Conservation (phyloP, 164 flowering plant species). For the Stephania yunnanensis region DNA sequence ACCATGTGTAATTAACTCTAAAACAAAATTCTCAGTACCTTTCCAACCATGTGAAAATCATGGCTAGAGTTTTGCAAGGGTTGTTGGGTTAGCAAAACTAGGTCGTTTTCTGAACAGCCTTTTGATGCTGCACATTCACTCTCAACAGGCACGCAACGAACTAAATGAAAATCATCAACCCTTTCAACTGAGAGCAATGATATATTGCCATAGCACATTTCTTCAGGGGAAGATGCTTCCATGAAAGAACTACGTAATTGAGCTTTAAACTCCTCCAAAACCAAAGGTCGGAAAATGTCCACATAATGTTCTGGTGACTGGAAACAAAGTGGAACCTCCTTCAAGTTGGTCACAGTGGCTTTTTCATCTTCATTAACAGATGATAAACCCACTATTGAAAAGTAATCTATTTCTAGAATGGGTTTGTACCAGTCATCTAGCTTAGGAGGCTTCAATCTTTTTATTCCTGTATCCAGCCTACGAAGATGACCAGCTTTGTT, state of each 20-base stretch:
- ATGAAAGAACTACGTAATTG: conserved; percentile 63
- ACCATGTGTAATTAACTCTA: too few relatives aligned
- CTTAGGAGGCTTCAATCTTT: conserved; percentile 72
- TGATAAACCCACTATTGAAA: conserved; percentile 61
- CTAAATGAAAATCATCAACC: conserved; percentile 85
- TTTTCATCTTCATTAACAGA: conserved; percentile 39
- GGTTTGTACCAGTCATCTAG: conserved; percentile 87
- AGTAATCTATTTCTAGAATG: conserved; percentile 75
- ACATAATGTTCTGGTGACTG: conserved; percentile 72
- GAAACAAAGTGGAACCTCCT: conserved; percentile 72
- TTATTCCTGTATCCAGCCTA: conserved; percentile 38
- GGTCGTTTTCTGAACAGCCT: conserved; percentile 74
- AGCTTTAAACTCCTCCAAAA: conserved; percentile 93
- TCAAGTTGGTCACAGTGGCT: conserved; percentile 30
- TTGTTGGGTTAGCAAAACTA: conserved; percentile 74
- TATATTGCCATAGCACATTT: conserved; percentile 58
- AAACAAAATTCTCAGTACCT: conserved; percentile 42
- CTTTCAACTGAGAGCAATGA: conserved; percentile 85
- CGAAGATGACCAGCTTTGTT: conserved; percentile 36
- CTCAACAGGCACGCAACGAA: conserved; percentile 70
- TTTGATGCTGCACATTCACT: conserved; percentile 34
- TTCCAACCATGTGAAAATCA: conserved; percentile 76
- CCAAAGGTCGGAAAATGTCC: conserved; percentile 73
- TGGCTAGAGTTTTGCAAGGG: conserved; percentile 42
- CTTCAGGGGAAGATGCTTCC: conserved; percentile 70